A percentile compares a stretch with the other conserved stretches of the same genome.
phyloP scores from a whole-genome alignment of 1,139 yeast species.

The Candida sanyaensis region DNA sequence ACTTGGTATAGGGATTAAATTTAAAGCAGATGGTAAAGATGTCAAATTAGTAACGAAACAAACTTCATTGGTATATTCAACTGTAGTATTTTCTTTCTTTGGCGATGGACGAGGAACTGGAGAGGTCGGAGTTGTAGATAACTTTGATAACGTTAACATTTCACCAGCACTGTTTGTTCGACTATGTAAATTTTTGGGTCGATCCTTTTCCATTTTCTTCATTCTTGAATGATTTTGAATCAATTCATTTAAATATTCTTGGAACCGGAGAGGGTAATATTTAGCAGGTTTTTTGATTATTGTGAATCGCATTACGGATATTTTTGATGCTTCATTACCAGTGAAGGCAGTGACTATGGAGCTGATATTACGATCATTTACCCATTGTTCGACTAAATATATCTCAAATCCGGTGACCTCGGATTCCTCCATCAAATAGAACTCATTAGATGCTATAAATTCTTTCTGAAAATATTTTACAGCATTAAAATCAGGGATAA shows the following conservation, averaged over 20 bases:
- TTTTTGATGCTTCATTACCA: constrained; percentile 68
- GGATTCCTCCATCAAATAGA: constrained; percentile 43
- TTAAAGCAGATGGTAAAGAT: constrained; percentile 73
- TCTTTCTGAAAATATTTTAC: constrained; percentile 48
- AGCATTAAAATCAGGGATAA: constrained; percentile 55
- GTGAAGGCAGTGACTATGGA: constrained; percentile 79
- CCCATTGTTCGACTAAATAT: constrained; percentile 95
- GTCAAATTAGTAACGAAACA: constrained; percentile 82
- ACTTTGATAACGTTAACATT: constrained; percentile 9
- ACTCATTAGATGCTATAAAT: constrained; percentile 37
- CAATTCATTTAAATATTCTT: constrained; percentile 65
- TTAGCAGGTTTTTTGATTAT: constrained; percentile 55
- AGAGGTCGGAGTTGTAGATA: not conserved
- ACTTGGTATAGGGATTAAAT: constrained; percentile 66
- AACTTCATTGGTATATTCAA: constrained; percentile 27
- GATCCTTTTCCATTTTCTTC: constrained; percentile 31
- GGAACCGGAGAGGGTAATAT: constrained; percentile 61
- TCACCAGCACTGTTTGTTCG: constrained; percentile 11
- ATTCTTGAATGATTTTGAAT: constrained; percentile 56
- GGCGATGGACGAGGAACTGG: constrained; percentile 4
- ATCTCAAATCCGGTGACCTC: constrained; percentile 74
- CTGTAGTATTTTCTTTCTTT: constrained; percentile 6
- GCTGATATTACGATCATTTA: constrained; percentile 66
- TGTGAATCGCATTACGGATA: constrained; percentile 61
- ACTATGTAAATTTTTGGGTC: constrained; percentile 7